Conservation (phyloP, 257 asterid genomes). For the Scutellaria galericulata region DNA sequence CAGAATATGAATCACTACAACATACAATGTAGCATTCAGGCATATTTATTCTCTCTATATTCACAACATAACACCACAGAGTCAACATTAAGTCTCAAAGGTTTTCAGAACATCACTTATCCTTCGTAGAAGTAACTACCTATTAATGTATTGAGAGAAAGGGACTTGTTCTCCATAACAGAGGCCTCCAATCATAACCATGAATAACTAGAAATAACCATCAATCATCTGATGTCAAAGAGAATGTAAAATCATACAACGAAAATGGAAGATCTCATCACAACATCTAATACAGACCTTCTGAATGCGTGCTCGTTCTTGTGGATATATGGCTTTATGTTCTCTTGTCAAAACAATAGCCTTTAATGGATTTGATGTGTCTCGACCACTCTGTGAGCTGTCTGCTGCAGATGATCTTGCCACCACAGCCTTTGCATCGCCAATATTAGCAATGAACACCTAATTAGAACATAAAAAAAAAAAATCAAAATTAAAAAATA, state of each 20-base stretch:
- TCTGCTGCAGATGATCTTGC: conserved; percentile 71
- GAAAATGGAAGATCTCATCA: conserved; percentile 12
- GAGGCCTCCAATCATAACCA: conserved; percentile 19
- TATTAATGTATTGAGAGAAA: background rate
- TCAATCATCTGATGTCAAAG: conserved; percentile 1
- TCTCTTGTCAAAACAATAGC: conserved; percentile 91
- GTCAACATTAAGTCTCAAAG: background rate
- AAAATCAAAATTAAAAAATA: background rate
- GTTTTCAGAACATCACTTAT: conserved; percentile 6
- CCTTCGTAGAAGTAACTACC: conserved; percentile 9
- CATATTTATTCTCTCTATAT: background rate
- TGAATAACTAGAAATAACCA: conserved; percentile 24
- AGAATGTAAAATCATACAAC: conserved; percentile 18
- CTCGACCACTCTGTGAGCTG: conserved; percentile 42
- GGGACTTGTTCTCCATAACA: background rate
- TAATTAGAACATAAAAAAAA: conserved; percentile 29
- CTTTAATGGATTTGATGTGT: conserved; percentile 50
- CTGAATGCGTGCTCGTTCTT: conserved; percentile 89
- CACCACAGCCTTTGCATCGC: conserved; percentile 88
- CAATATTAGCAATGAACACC: conserved; percentile 95
- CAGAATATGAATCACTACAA: background rate
- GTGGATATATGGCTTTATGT: conserved; percentile 90
- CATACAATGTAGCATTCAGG: background rate
- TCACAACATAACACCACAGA: background rate
- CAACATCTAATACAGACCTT: conserved; percentile 52